phyloP scores from a whole-genome alignment of 352 stramenopile genomes.

The Pythium rishiriense region DNA sequence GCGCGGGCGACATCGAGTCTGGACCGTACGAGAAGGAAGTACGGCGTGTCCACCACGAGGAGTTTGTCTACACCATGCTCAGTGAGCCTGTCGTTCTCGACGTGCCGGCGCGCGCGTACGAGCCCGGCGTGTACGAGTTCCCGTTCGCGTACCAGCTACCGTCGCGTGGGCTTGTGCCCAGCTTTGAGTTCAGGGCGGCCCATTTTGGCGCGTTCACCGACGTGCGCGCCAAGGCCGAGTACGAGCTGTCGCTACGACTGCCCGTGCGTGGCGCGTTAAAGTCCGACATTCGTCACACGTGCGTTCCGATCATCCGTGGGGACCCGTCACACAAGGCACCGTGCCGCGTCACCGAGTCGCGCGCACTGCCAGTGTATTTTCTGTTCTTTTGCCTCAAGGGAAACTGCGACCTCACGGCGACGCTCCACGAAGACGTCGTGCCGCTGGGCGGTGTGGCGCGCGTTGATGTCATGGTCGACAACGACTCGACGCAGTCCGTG shows the following conservation, averaged over 20 bases:
- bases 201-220: background rate
- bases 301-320: background rate
- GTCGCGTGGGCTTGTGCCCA: background rate
- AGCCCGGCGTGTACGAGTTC: slow-evolving; percentile 11
- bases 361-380: slow-evolving; percentile 5
- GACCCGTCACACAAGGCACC: background rate
- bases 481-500: slow-evolving; percentile 7
- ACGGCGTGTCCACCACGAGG: background rate
- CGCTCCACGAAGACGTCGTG: slow-evolving; percentile 8
- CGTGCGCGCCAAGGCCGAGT: slow-evolving; percentile 9
- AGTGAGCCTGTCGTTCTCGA: background rate
- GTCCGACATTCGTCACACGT: background rate
- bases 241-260: slow-evolving; percentile 6
- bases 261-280: background rate
- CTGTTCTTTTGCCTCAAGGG: slow-evolving; percentile 13
- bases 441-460: slow-evolving; percentile 7
- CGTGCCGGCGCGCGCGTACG: slow-evolving; percentile 10
- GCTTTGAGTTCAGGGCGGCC: background rate
- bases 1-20: background rate
- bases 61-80: background rate
- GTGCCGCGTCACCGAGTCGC: background rate
- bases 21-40: background rate
- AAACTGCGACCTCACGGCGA: slow-evolving; percentile 10
- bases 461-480: slow-evolving; percentile 5
- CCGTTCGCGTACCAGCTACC: slow-evolving; percentile 14